These are phyloP conservation scores for Gastrolobium villosum DNA, from an alignment of 306 rosid species.

Conservation along the genomic window DNA sequence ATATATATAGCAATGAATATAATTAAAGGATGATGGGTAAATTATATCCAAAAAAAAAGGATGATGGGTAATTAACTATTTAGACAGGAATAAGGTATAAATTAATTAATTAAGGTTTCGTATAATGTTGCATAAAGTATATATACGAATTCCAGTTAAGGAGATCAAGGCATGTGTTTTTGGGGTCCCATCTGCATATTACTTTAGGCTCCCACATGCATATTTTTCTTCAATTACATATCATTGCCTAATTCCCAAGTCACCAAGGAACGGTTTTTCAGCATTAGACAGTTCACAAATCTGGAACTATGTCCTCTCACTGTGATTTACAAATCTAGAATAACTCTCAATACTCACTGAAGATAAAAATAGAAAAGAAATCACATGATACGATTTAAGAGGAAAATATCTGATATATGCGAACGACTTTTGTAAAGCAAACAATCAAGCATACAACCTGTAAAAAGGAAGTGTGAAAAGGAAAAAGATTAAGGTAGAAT, in stretches of 20 bases:
- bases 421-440: too few relatives aligned
- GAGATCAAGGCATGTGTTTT: slow-evolving; percentile 26
- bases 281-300: not conserved
- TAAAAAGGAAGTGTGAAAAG: too few relatives aligned
- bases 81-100: slow-evolving; percentile 40
- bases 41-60: too few relatives aligned
- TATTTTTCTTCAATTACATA: not conserved
- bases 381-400: too few relatives aligned
- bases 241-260: slow-evolving; percentile 12
- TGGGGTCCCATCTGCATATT: not conserved
- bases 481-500: not conserved
- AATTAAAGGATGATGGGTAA: not conserved
- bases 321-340: slow-evolving; percentile 3
- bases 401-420: not conserved
- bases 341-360: not conserved
- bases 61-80: slow-evolving; percentile 1
- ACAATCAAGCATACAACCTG: too few relatives aligned
- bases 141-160: slow-evolving; percentile 42
- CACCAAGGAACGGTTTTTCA: not conserved
- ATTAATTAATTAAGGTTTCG: slow-evolving; percentile 48
- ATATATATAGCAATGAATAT: not conserved
- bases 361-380: too few relatives aligned
- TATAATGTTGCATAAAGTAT: slow-evolving; percentile 49
- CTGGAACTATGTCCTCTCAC: not conserved
- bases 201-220: not conserved